Conservation (phyloP, 139 green algal species). For the Picochlorum sp. region DNA sequence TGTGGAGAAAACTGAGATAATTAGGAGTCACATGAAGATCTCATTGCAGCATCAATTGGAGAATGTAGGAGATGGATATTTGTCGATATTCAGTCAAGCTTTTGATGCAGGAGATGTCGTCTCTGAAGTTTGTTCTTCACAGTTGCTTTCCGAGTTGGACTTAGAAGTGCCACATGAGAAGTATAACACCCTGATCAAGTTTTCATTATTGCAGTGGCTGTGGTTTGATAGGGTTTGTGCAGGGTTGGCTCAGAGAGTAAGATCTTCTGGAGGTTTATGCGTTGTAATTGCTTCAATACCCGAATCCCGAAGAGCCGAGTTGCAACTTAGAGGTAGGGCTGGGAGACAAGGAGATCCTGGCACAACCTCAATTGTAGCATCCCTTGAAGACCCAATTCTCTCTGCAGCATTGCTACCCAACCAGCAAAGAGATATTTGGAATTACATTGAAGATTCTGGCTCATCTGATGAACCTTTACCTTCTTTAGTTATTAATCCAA, state of each 20-base stretch:
- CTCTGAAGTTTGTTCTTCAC: too few species aligned
- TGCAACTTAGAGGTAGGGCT: constrained; percentile 63
- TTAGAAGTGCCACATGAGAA: neutral
- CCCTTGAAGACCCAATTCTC: constrained; percentile 39
- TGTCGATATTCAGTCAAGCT: too few species aligned
- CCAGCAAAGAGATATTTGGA: neutral
- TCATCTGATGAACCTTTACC: neutral
- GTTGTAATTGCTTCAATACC: constrained; percentile 55
- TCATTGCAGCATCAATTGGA: too few species aligned
- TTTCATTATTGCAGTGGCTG: constrained; percentile 48
- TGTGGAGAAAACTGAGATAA: too few species aligned
- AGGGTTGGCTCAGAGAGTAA: constrained; percentile 1
- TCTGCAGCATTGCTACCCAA: too few species aligned
- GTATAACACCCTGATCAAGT: neutral
- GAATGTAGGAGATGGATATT: too few species aligned
- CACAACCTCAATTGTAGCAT: constrained; percentile 45
- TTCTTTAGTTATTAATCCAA: neutral
- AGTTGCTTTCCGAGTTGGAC: neutral
- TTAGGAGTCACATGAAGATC: too few species aligned
- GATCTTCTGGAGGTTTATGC: constrained; percentile 48
- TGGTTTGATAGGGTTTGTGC: constrained; percentile 53
- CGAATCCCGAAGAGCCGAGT: constrained; percentile 44
- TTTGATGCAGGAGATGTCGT: too few species aligned
- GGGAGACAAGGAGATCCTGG: constrained; percentile 64
- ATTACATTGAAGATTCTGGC: neutral